Base-by-base conservation (phyloP, 2,329 filamentous ascomycete genomes). In the Coniochaeta ligniaria region DNA sequence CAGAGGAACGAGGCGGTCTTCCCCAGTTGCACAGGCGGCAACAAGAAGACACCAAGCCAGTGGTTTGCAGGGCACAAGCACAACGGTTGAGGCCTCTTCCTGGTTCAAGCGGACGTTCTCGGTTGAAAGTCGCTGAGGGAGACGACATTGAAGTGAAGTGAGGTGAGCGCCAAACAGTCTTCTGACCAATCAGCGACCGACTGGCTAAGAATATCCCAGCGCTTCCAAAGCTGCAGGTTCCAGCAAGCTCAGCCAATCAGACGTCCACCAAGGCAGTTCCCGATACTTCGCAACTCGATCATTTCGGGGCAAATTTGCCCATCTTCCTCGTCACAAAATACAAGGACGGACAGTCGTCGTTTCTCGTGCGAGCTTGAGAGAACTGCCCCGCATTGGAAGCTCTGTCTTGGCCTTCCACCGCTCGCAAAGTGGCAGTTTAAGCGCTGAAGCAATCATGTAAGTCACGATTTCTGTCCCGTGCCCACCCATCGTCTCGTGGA, bases 391-490 rank as follows among this genome's bases (percentile, higher is more conserved):
- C 38, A 41, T 41, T 41, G 38, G 38, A 36, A 5, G n/a, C n/a
- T n/a, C n/a, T n/a, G n/a, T n/a, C n/a, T n/a, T n/a, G n/a, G 35
- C 35, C 11, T 43, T 43, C 17, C 31, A 33, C 6, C 5, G 31
- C 31, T 33, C 31, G 31, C 12, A 36, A 14, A 36, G 35, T 47
- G 17, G 7, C 17, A 22, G 28, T 24, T 55, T 57, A 57, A 57
- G 54, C 54, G 31, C 31, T 57, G 31, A 12, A 52, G 26, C 22
- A 24, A 57, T 57, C 54, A 16, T 57, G 54, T 57, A 57, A 57
- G 54, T 57, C 54, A 57, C 54, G 54, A 52, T 52, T 52, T 52
- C 47, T 52, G 47, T 52, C 47, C 47, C 47, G 47, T 52, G 47
- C 47, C 28, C 54, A 35, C n/a, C 54, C 28, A 35, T 57, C 54